Conservation (phyloP, 768 basidiomycete genomes). For the Boletus coccyginus region DNA sequence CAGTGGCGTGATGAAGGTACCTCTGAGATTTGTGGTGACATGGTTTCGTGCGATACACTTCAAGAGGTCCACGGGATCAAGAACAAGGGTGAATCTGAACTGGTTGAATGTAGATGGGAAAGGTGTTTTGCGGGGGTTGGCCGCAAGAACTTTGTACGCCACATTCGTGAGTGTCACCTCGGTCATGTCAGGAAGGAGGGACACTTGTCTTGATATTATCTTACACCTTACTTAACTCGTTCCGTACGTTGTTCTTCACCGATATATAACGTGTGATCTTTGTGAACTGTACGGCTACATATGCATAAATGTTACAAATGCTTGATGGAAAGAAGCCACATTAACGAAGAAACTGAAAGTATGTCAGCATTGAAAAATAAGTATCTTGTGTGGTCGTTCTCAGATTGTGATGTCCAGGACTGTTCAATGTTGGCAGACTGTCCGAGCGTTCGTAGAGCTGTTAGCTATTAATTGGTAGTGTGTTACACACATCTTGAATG, state of each 20-base stretch:
- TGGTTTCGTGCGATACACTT: background rate
- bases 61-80: background rate
- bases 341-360: background rate
- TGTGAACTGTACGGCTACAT: too few species aligned
- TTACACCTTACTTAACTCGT: background rate
- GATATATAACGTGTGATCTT: background rate
- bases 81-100: accelerated
- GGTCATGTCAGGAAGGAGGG: background rate
- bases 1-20: background rate
- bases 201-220: background rate
- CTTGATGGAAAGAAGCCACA: background rate
- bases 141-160: constrained; percentile 5
- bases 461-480: background rate
- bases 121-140: accelerated
- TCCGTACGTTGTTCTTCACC: background rate
- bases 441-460: background rate
- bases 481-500: background rate
- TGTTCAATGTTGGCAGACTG: background rate
- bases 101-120: background rate
- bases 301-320: background rate
- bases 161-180: background rate
- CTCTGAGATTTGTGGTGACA: background rate
- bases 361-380: too few species aligned
- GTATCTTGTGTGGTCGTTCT: background rate
- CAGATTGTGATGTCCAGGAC: background rate